These are phyloP conservation scores for Pogostemon cablin DNA, from an alignment of 257 asterid genomes.

Conservation along the genomic window DNA sequence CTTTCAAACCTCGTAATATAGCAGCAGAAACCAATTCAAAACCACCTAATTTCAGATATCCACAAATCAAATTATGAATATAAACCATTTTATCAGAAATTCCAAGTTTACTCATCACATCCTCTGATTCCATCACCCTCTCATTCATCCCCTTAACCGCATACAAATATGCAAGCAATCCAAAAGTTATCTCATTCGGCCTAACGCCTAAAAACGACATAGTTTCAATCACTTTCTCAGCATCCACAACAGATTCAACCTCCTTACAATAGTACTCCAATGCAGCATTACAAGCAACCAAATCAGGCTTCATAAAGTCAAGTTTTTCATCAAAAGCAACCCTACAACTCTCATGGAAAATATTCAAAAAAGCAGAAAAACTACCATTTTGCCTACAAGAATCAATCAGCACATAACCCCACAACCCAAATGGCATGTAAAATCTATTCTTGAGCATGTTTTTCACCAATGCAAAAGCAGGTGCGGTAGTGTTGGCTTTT, in stretches of 20 bases:
- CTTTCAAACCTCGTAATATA: slow-evolving; percentile 54
- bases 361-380: slow-evolving; percentile 57
- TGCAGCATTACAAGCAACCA: slow-evolving; percentile 86
- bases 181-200: slow-evolving; percentile 74
- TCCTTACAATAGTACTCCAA: slow-evolving; percentile 76
- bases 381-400: slow-evolving; percentile 69
- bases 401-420: slow-evolving; percentile 73
- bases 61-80: slow-evolving; percentile 68
- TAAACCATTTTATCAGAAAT: slow-evolving; percentile 42
- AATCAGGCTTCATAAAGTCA: slow-evolving; percentile 67
- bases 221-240: slow-evolving; percentile 70
- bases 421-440: slow-evolving; percentile 76
- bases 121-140: slow-evolving; percentile 70
- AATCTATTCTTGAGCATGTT: slow-evolving; percentile 80
- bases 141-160: slow-evolving; percentile 70
- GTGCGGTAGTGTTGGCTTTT: slow-evolving; percentile 60
- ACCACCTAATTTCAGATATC: slow-evolving; percentile 64
- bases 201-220: slow-evolving; percentile 78
- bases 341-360: slow-evolving; percentile 79
- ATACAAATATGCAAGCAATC: slow-evolving; percentile 78
- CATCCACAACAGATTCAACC: slow-evolving; percentile 65
- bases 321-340: slow-evolving; percentile 72
- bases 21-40: slow-evolving; percentile 60
- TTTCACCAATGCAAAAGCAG: slow-evolving; percentile 85
- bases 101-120: slow-evolving; percentile 57